Conservation (phyloP, 306 rosid species). For the Glycine tomentella region DNA sequence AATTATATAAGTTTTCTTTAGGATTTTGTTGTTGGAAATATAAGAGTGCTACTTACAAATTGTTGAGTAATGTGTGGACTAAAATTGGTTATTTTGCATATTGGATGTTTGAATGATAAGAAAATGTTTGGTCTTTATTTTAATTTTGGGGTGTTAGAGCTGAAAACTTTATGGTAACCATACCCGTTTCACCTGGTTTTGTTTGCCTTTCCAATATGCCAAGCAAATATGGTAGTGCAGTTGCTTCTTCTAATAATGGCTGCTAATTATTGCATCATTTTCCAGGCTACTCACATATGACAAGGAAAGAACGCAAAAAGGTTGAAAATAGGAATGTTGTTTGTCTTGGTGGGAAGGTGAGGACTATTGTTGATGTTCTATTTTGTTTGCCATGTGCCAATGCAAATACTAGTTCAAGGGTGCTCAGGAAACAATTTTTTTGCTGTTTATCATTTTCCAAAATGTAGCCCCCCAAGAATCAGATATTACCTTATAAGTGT, state of each 20-base stretch:
- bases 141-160: neutral
- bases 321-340: conserved; percentile 71
- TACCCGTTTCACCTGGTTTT: no score
- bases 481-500: no score
- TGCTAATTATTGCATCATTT: conserved; percentile 17
- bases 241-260: conserved; percentile 27
- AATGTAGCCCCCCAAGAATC: conserved; percentile 66
- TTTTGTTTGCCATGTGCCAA: conserved; percentile 16
- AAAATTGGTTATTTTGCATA: neutral
- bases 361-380: conserved; percentile 36
- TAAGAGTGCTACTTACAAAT: no score
- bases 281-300: conserved; percentile 74
- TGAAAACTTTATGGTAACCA: no score
- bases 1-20: neutral
- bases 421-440: conserved; percentile 13
- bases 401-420: neutral
- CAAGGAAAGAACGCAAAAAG: conserved; percentile 87
- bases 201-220: conserved; percentile 1
- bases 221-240: neutral
- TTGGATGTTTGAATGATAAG: conserved; percentile 8
- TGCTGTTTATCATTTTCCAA: conserved; percentile 11
- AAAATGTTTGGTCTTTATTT: conserved; percentile 14
- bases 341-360: conserved; percentile 90
- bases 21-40: neutral
- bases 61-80: neutral